Evolutionary conservation across 2,329 filamentous ascomycete species (phyloP).

Genomic region (Colletotrichum lentis): DNA sequence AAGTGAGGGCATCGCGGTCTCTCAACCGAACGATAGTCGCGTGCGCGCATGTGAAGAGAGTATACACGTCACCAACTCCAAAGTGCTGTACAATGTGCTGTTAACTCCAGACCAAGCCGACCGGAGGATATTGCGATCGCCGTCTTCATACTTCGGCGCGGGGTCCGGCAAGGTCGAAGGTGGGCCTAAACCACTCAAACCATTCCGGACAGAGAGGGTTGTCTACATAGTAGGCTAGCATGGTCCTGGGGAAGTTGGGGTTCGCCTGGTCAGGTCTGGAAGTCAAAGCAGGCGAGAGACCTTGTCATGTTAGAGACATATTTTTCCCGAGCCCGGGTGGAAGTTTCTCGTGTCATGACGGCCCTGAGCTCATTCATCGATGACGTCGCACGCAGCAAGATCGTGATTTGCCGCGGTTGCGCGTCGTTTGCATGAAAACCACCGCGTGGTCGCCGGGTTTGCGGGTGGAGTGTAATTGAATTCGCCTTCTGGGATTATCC

Average conservation of each 20-base stretch:
- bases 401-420: constrained; percentile 21
- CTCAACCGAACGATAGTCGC: constrained; percentile 21
- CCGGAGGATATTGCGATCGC: constrained; percentile 25
- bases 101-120: constrained; percentile 19
- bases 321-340: constrained; percentile 19
- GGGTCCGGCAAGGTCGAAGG: constrained; percentile 12
- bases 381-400: constrained; percentile 24
- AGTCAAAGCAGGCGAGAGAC: constrained; percentile 11
- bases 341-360: constrained; percentile 22
- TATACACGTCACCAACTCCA: constrained; percentile 33
- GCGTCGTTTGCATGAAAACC: constrained; percentile 14
- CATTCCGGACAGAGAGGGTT: neutral
- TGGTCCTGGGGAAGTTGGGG: constrained; percentile 21
- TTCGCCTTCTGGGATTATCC: constrained; percentile 26
- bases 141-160: constrained; percentile 2
- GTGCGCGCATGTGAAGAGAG: constrained; percentile 30
- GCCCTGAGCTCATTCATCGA: constrained; percentile 8
- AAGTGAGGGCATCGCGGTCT: constrained; percentile 2
- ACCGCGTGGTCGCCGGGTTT: constrained; percentile 5
- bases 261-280: neutral
- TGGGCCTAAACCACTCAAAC: neutral
- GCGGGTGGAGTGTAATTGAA: constrained; percentile 19
- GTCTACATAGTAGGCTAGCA: constrained; percentile 1
- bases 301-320: constrained; percentile 28
- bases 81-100: constrained; percentile 18